A percentile compares a stretch with the other conserved stretches of the same genome.
These are phyloP conservation scores for Colletotrichum eremochloae DNA, from an alignment of 2,329 filamentous ascomycete species.

Conservation along the genomic window DNA sequence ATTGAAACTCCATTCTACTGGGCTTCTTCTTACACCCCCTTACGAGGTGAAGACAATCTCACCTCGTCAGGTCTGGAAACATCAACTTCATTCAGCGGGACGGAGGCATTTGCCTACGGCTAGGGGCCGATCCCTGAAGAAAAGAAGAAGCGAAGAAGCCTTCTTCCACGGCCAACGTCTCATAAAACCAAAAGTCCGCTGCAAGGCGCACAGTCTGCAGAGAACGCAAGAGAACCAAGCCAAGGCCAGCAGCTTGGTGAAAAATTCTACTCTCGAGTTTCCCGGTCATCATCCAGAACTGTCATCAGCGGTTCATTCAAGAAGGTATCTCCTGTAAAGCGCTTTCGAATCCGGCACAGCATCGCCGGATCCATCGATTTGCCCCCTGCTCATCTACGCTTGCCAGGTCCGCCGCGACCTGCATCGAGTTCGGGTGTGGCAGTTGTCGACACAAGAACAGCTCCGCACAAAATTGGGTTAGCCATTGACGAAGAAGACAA, in stretches of 20 bases:
- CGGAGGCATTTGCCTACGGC: slow-evolving; percentile 37
- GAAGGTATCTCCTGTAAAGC: neutral
- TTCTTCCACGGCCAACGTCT: slow-evolving; percentile 18
- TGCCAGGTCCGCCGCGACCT: slow-evolving; percentile 16
- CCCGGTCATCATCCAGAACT: neutral
- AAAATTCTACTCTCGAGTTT: neutral
- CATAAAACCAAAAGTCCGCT: neutral
- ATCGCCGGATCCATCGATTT: slow-evolving; percentile 27
- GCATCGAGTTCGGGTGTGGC: slow-evolving; percentile 35
- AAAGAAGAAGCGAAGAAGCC: slow-evolving; percentile 33
- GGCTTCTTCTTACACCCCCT: slow-evolving; percentile 34
- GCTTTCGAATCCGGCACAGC: slow-evolving; percentile 15
- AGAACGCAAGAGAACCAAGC: neutral
- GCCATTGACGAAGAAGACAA: slow-evolving; percentile 37
- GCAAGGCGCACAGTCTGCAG: neutral
- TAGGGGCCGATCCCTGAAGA: slow-evolving; percentile 29
- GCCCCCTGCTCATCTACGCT: slow-evolving; percentile 2
- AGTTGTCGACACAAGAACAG: slow-evolving; percentile 28
- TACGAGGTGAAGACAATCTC: slow-evolving; percentile 15
- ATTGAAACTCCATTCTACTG: slow-evolving; percentile 33
- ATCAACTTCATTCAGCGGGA: slow-evolving; percentile 4
- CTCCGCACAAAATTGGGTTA: slow-evolving; percentile 10
- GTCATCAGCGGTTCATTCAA: neutral
- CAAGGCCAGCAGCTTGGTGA: neutral
- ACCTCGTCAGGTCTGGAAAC: neutral